Evolutionary conservation across 805 yeast genomes (phyloP), one percentile per base, ranked within the genome.

Genomic region (Ogataea parapolymorpha): DNA sequence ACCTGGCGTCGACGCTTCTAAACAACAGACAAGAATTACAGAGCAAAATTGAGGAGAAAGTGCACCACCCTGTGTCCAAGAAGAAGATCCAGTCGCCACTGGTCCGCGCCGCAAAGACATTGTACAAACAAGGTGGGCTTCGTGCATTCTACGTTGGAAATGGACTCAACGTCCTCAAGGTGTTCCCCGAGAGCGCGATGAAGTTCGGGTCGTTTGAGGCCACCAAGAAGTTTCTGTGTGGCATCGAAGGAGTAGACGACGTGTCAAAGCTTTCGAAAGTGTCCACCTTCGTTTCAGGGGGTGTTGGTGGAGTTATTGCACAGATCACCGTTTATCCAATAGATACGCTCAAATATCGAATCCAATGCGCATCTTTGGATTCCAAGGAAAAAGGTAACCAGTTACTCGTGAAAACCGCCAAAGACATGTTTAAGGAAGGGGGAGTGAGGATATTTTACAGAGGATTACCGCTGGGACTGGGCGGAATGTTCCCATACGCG

Each of bases 191-290:
- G 24, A 95, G 91, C 48, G 83, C 87, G 75, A 88, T 39, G 90
- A 90, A n/a, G 95, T 96, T 47, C 87, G 87, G 66, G 97, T 98
- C 6, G 91, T 93, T 53, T 79, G 99, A 63, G 99, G 99, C 50
- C 5, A 82, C 90, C 0, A 93, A 93, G 56, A 71, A 85, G 42
- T 56, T 82, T 22, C 68, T 93, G 56, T 82, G 95, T 15, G 60
- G 67, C 20, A 44, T 90, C 6, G 96, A 88, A 63, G 95, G 95
- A 0, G 71, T 93, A 44, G 99, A 93, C 58, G 99, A 93, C 66
- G 98, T 93, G 47, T 87, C 96, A 3, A 98, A 93, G 10, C 73
- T 93, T 39, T 86, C 96, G 2, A 37, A 37, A 17, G 14, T 37
- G 8, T 76, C 97, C 1, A 89, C 96, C 0, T 93, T 89, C 58